phyloP scores from a whole-genome alignment of 805 yeast genomes.

The Metschnikowia matae region DNA sequence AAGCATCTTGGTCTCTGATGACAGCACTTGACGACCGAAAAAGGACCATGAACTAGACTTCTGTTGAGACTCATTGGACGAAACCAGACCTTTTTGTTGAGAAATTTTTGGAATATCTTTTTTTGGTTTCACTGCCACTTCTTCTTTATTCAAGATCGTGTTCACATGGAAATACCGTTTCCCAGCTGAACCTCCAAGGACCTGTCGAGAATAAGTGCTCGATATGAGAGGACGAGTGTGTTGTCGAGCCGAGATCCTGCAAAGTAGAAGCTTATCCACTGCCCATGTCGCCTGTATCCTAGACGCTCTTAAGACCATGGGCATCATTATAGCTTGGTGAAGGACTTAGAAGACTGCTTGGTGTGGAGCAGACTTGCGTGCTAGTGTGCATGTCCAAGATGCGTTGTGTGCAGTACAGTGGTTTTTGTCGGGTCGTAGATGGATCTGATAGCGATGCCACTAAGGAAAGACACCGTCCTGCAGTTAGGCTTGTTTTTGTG shows the following conservation, averaged over 20 bases:
- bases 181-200: background rate
- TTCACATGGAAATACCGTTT: background rate
- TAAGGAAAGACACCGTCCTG: background rate
- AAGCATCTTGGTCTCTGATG: slow-evolving; percentile 53
- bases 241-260: background rate
- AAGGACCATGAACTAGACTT: slow-evolving; percentile 2
- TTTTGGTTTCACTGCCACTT: background rate
- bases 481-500: background rate
- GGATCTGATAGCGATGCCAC: background rate
- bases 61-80: background rate
- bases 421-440: background rate
- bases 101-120: too few species aligned
- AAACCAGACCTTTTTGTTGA: too few species aligned
- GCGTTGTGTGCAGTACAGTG: background rate
- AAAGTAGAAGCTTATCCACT: background rate
- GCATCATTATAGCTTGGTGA: background rate
- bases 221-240: background rate
- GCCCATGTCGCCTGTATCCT: background rate
- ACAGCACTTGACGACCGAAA: slow-evolving; percentile 20
- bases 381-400: background rate
- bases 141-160: background rate
- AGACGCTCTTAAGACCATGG: background rate
- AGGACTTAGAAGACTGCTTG: background rate
- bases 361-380: background rate
- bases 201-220: background rate